Percentiles rank a stretch among this genome's conserved stretches.
These are phyloP conservation scores for Microcyclospora pomicola DNA, from an alignment of 2,329 filamentous ascomycete species.

Conservation along the genomic window DNA sequence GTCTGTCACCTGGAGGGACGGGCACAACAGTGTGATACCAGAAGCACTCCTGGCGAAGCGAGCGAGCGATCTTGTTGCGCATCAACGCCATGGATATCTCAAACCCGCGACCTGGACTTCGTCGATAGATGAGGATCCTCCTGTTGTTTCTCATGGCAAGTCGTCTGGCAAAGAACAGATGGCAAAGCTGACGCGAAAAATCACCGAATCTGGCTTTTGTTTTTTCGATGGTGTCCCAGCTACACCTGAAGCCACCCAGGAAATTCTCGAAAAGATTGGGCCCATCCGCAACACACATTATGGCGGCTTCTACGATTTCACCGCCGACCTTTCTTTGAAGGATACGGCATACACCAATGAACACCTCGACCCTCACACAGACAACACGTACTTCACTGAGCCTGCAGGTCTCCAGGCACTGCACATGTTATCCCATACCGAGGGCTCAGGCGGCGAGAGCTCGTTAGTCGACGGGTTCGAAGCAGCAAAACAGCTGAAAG, in stretches of 20 bases:
- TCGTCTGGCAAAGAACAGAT: slow-evolving; percentile 9
- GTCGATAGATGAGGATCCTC: slow-evolving; percentile 13
- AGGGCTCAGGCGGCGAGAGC: slow-evolving; percentile 57
- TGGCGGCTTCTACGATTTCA: slow-evolving; percentile 75
- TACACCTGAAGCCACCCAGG: slow-evolving; percentile 55
- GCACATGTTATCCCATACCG: slow-evolving; percentile 71
- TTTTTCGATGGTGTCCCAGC: slow-evolving; percentile 61
- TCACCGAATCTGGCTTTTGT: slow-evolving; percentile 54
- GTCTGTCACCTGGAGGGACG: slow-evolving; percentile 9
- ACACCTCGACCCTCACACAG: slow-evolving; percentile 72
- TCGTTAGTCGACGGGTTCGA: slow-evolving; percentile 78
- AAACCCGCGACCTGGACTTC: slow-evolving; percentile 13
- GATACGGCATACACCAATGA: slow-evolving; percentile 60
- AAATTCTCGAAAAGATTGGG: slow-evolving; percentile 65
- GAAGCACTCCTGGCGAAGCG: slow-evolving; percentile 4
- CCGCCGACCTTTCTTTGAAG: slow-evolving; percentile 71
- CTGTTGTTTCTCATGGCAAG: slow-evolving; percentile 7
- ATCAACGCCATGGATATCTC: slow-evolving; percentile 9
- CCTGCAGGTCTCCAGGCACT: slow-evolving; percentile 85
- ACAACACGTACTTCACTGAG: slow-evolving; percentile 92
- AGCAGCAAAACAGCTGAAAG: slow-evolving; percentile 47
- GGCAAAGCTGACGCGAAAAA: slow-evolving; percentile 13
- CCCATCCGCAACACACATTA: slow-evolving; percentile 89
- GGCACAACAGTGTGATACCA: slow-evolving; percentile 7
- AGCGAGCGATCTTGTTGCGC: slow-evolving; percentile 3